phyloP scores from a whole-genome alignment of 2,329 filamentous ascomycete genomes.

The Sphaerulina populicola region DNA sequence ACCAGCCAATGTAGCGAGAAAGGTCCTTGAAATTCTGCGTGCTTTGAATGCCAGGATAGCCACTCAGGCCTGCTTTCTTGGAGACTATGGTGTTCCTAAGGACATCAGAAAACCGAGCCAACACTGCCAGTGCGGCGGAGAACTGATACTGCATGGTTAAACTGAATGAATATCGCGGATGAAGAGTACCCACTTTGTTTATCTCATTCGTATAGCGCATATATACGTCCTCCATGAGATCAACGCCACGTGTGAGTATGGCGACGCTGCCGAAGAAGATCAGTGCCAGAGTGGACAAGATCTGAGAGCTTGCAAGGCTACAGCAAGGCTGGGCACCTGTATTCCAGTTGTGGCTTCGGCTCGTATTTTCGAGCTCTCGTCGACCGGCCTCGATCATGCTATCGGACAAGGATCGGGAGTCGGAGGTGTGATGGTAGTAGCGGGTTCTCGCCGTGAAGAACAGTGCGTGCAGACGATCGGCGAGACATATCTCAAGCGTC shows the following conservation, averaged over 20 bases:
- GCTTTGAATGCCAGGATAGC: conserved; percentile 21
- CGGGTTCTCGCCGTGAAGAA: background rate
- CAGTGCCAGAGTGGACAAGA: background rate
- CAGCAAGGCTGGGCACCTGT: background rate
- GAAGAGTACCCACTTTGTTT: background rate
- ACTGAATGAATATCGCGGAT: background rate
- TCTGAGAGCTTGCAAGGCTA: background rate
- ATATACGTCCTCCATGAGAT: background rate
- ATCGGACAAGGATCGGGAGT: background rate
- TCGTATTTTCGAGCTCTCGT: background rate
- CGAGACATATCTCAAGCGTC: background rate
- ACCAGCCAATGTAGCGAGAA: conserved; percentile 26
- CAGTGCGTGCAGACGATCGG: background rate
- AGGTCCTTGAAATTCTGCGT: conserved; percentile 17
- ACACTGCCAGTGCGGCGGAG: background rate
- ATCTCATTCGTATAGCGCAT: background rate
- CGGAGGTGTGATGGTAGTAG: background rate
- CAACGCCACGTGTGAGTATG: background rate
- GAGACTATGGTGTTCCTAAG: background rate
- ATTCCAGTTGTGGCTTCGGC: background rate
- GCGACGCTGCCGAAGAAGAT: background rate
- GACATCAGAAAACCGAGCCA: background rate
- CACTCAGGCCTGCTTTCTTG: conserved; percentile 26
- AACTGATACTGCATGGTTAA: background rate
- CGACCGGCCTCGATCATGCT: background rate